These are phyloP conservation scores for Porphyra umbilicalis DNA, from an alignment of 31 red algal genomes.

Conservation along the genomic window DNA sequence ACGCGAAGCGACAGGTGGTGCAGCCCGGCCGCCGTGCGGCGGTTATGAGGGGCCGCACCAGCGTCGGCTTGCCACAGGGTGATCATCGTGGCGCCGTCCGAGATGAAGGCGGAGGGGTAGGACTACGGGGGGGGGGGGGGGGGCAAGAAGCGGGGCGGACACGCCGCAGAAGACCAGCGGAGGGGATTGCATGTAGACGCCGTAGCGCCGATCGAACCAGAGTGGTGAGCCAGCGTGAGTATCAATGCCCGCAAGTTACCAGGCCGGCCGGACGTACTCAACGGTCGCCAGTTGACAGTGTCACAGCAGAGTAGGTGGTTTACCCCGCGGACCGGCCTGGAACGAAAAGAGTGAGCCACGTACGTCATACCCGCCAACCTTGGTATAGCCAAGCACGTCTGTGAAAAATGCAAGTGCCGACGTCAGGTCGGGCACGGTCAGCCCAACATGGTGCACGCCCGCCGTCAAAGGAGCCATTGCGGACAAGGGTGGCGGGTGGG, in stretches of 20 bases:
- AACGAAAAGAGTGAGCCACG: too few species aligned
- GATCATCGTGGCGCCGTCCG: background rate
- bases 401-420: background rate
- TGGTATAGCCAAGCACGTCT: background rate
- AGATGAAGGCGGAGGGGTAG: background rate
- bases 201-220: too few species aligned
- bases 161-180: too few species aligned
- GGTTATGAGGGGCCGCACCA: background rate
- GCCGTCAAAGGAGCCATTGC: background rate
- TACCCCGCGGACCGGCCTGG: too few species aligned
- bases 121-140: background rate
- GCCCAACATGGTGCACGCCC: background rate
- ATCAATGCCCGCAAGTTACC: too few species aligned
- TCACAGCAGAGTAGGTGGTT: too few species aligned
- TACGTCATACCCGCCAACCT: background rate
- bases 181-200: too few species aligned
- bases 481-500: too few species aligned
- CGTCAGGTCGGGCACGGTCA: background rate
- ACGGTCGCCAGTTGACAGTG: too few species aligned
- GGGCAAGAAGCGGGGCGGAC: background rate
- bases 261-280: too few species aligned
- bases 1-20: background rate
- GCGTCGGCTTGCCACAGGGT: background rate
- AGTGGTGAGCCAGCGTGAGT: too few species aligned
- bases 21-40: background rate